These are phyloP conservation scores for Solanum okadae DNA, from an alignment of 257 asterid genomes.

Conservation along the genomic window DNA sequence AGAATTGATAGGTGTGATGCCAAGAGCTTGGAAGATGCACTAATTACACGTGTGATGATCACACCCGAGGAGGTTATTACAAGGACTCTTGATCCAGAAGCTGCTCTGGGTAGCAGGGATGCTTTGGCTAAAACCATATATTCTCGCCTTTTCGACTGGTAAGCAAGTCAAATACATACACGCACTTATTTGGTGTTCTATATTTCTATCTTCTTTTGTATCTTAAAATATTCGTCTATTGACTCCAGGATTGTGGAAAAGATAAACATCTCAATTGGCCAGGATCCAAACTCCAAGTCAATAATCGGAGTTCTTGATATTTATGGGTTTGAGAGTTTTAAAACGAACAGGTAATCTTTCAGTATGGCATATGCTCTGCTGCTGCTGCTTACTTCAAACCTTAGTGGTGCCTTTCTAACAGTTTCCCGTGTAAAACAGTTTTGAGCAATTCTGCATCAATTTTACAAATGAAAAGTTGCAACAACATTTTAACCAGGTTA, in stretches of 20 bases:
- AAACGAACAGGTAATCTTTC: conserved; percentile 42
- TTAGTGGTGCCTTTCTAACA: background rate
- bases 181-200: background rate
- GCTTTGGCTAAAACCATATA: conserved; percentile 86
- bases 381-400: background rate
- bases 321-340: conserved; percentile 94
- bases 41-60: conserved; percentile 94
- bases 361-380: background rate
- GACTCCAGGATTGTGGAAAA: conserved; percentile 83
- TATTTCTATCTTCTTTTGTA: background rate
- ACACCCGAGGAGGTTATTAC: conserved; percentile 96
- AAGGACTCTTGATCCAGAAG: conserved; percentile 89
- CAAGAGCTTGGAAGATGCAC: conserved; percentile 93
- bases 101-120: conserved; percentile 93
- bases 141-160: conserved; percentile 93
- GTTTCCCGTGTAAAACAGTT: conserved; percentile 32
- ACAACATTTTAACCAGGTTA: conserved; percentile 99
- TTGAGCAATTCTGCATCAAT: conserved; percentile 99
- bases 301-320: conserved; percentile 96
- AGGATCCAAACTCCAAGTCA: conserved; percentile 94
- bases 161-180: conserved; percentile 2
- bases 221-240: conserved; percentile 5
- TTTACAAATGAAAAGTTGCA: conserved; percentile 97
- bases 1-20: conserved; percentile 69
- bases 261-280: conserved; percentile 90